Conservation (phyloP, 192 early-diverging fungal genomes). For the Backusella mclennaniae region DNA sequence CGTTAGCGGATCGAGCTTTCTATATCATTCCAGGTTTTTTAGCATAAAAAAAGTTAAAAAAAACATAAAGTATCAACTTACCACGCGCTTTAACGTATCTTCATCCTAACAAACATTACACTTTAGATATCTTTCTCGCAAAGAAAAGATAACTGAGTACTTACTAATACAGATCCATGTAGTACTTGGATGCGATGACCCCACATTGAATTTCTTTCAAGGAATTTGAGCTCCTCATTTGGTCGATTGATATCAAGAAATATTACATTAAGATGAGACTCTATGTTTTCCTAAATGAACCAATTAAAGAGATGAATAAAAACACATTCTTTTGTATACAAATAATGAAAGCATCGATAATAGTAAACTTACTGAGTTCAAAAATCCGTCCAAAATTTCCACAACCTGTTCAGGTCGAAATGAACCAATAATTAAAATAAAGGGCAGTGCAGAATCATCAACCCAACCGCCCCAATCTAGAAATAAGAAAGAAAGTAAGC, state of each 20-base stretch:
- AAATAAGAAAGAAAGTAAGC: neutral
- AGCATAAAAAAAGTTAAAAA: neutral
- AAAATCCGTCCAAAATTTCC: constrained; percentile 42
- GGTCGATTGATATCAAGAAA: constrained; percentile 40
- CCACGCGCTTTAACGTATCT: constrained; percentile 10
- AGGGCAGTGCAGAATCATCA: constrained; percentile 6
- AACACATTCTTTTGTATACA: neutral
- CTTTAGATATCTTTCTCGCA: neutral
- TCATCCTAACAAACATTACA: constrained; percentile 1
- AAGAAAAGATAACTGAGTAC: neutral
- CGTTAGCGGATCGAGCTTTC: constrained; percentile 41
- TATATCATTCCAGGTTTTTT: neutral
- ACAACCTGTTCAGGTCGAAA: constrained; percentile 35
- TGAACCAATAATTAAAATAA: constrained; percentile 43
- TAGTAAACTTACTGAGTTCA: constrained; percentile 29
- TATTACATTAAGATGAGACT: constrained; percentile 34
- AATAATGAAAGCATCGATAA: neutral
- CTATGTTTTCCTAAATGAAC: neutral
- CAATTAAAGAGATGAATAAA: neutral
- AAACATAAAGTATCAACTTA: neutral
- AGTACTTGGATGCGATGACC: constrained; percentile 30
- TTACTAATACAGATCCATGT: constrained; percentile 25
- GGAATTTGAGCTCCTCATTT: constrained; percentile 39
- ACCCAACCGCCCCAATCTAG: constrained; percentile 20
- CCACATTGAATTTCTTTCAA: constrained; percentile 34